These are phyloP conservation scores for Exophiala sideris DNA, from an alignment of 2,329 filamentous ascomycete genomes.

Conservation along the genomic window DNA sequence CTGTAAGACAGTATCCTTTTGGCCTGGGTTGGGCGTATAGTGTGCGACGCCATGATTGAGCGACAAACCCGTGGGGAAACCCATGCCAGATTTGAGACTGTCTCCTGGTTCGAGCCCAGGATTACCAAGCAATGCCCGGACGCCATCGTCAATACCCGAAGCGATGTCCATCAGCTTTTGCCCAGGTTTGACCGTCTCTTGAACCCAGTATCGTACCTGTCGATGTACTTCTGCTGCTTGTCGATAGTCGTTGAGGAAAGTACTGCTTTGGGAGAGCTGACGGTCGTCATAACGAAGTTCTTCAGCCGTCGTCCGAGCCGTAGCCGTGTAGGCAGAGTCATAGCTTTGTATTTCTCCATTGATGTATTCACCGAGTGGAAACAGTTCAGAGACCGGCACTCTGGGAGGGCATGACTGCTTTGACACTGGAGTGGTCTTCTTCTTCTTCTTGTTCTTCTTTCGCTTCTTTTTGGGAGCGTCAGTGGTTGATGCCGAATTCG, in stretches of 20 bases:
- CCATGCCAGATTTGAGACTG: conserved; percentile 50
- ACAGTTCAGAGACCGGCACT: conserved; percentile 46
- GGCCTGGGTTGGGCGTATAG: conserved; percentile 56
- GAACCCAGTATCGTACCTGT: conserved; percentile 52
- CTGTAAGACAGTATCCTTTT: conserved; percentile 68
- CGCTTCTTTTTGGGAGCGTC: conserved; percentile 37
- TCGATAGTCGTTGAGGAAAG: conserved; percentile 53
- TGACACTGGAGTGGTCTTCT: conserved; percentile 35
- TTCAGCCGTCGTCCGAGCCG: conserved; percentile 45
- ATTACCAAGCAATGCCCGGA: conserved; percentile 50
- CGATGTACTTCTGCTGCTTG: conserved; percentile 57
- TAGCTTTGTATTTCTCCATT: conserved; percentile 47
- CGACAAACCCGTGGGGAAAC: conserved; percentile 55
- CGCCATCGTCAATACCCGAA: conserved; percentile 53
- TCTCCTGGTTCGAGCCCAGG: conserved; percentile 52
- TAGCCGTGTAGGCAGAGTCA: conserved; percentile 31
- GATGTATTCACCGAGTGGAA: conserved; percentile 44
- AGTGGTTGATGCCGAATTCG: conserved; percentile 16
- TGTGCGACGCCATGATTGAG: conserved; percentile 55
- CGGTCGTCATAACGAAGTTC: conserved; percentile 44
- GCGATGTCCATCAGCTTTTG: conserved; percentile 49
- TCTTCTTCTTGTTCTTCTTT: conserved; percentile 46
- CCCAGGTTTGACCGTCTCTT: conserved; percentile 51
- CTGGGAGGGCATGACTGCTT: conserved; percentile 48
- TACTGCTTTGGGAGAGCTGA: conserved; percentile 43